Base-by-base conservation (phyloP, 768 basidiomycete genomes). In the Naganishia onofrii region DNA sequence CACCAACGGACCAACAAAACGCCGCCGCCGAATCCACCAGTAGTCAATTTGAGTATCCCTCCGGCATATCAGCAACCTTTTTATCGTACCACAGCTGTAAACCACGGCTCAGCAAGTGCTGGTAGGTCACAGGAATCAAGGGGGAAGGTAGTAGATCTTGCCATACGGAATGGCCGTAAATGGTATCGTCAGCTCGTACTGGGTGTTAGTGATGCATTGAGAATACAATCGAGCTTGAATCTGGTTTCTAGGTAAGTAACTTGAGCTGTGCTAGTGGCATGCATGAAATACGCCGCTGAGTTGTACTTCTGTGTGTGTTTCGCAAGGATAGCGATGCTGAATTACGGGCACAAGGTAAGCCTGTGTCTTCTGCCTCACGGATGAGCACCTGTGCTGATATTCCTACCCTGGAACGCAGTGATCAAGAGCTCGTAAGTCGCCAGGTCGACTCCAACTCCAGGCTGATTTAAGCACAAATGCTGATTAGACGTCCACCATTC, bases 221-320 rank as follows among this genome's bases (percentile, higher is more conserved):
- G 73, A 58, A 66, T 79, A 17, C 71, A 75, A 21, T 72, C 73
- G 69, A 78, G 77, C 42, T 75, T 67, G 69, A 73, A 73, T 31
- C 55, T 81, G 26, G 76, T 78, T 12, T 77, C 72, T 73, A 74
- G 75, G 80, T 79, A 63, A 71, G 80, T 76, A 46, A 28, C 23
- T 19, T 21, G 17, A 13, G 44, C 10, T 52, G 15, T 42, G 12
- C 17, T 19, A 17, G 21, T 26, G 48, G 48, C 19, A 46, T 46
- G 32, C 17, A 48, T 12, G 6, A 13, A 12, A 7, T 8, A 42
- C n/a, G 53, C 60, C 23, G 54, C 34, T 72, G 57, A 57, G 51
- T n/a, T n/a, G n/a, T n/a, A n/a, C n/a, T 36, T 36, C 44, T n/a
- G 31, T 12, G 34, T 53, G 60, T n/a, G 15, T 51, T 51, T 51